Base-by-base conservation (phyloP, 345 rosid genomes). In the Camelina sativa region DNA sequence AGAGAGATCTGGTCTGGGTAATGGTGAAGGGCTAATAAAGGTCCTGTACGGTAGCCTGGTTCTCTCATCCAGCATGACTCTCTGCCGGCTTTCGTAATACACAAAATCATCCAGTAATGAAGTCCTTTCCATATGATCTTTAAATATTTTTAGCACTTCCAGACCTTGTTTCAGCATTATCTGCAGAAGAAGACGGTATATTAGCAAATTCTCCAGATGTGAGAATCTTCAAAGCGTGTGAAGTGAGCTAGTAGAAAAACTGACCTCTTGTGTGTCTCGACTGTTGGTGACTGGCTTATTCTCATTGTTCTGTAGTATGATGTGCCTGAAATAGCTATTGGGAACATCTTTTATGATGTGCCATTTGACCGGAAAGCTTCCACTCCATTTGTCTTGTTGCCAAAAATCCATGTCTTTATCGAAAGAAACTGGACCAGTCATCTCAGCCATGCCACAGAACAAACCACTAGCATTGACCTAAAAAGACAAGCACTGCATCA, bases 311-410 rank as follows among this genome's bases (percentile, higher is more conserved):
- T 83, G 87, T 67, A 95, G 80, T 73, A 86, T 88, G 54, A 95
- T 92, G 82, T 90, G 96, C 82, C 97, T 84, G 65, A 95, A 84
- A 67, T 75, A 82, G 56, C 84, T 81, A 78, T 92, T 95, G 50
- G 90, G 86, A 62, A 90, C 84, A 79, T 95, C 97, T 81, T 92
- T 95, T 46, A 95, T 86, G 37, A 95, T 75, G 71, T 92, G 98
- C 99, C 99, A 92, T 84, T 89, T 95, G 41, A 95, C 96, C 69
- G 88, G 84, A 75, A 95, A 92, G 83, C 97, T 88, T 52, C 99
- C 99, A 47, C 88, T 90, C 99, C 98, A 95, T 81, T 95, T 95
- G 75, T 95, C 97, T 81, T 95, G 99, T 85, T 90, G 99, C 99
- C 99, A 95, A 82, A 92, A 95, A 73, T 92, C 96, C 97, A 95